phyloP scores from a whole-genome alignment of 257 asterid species.

The Jacaranda copaia region DNA sequence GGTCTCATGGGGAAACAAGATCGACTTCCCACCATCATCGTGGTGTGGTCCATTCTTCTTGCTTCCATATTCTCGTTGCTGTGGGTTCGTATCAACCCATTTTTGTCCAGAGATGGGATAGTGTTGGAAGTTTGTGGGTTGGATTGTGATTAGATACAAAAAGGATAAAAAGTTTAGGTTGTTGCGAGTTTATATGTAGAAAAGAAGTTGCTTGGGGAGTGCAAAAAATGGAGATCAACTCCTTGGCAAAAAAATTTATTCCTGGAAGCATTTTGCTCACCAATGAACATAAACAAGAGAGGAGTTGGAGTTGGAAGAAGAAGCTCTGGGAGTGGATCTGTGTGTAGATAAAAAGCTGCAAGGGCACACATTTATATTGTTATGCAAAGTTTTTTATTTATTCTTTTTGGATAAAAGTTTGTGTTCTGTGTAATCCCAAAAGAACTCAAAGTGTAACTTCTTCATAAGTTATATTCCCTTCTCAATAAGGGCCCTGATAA shows the following conservation, averaged over 20 bases:
- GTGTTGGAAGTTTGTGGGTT: conserved; percentile 88
- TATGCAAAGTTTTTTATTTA: conserved; percentile 46
- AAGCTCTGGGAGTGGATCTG: conserved; percentile 48
- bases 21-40: conserved; percentile 77
- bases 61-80: conserved; percentile 89
- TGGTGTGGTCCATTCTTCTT: conserved; percentile 96
- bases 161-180: conserved; percentile 35
- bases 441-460: conserved; percentile 33
- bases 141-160: conserved; percentile 73
- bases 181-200: conserved; percentile 47
- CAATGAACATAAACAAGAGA: conserved; percentile 38
- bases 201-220: conserved; percentile 36
- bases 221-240: conserved; percentile 33
- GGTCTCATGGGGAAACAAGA: conserved; percentile 93
- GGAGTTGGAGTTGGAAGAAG: conserved; percentile 29
- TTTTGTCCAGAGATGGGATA: conserved; percentile 66
- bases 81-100: conserved; percentile 96
- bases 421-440: conserved; percentile 59
- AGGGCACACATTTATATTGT: conserved; percentile 53
- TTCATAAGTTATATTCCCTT: conserved; percentile 53
- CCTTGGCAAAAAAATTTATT: conserved; percentile 26
- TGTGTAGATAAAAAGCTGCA: conserved; percentile 71
- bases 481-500: conserved; percentile 48
- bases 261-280: conserved; percentile 31
- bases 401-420: conserved; percentile 35